These are phyloP conservation scores for Corchorus olitorius DNA, from an alignment of 345 rosid species.

Conservation along the genomic window DNA sequence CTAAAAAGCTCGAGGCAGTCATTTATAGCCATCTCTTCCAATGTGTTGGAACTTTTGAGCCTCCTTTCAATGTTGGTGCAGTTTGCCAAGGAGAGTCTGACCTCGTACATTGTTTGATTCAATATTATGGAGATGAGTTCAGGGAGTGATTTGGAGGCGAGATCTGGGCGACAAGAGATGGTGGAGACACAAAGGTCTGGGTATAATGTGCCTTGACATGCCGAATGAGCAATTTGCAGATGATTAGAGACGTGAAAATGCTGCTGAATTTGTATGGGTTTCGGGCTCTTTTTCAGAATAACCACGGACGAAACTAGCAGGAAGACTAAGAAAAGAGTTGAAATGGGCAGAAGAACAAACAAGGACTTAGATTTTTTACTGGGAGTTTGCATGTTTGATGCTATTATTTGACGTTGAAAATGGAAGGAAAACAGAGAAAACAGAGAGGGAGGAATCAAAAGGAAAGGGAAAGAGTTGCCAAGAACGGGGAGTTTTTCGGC, in stretches of 20 bases:
- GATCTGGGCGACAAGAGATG: conserved; percentile 49
- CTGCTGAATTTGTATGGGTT: conserved; percentile 26
- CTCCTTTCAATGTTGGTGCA: conserved; percentile 44
- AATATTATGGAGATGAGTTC: conserved; percentile 52
- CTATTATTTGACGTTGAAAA: conserved; percentile 1
- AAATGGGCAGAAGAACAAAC: conserved; percentile 26
- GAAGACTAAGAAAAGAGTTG: conserved; percentile 24
- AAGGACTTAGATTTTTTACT: conserved; percentile 20
- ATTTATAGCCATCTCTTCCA: conserved; percentile 48
- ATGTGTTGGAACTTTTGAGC: conserved; percentile 28
- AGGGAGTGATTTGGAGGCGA: conserved; percentile 42
- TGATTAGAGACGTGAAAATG: conserved; percentile 33
- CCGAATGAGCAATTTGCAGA: conserved; percentile 35
- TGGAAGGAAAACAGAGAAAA: neutral
- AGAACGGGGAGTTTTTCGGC: neutral
- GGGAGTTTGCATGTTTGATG: conserved; percentile 22
- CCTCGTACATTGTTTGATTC: conserved; percentile 53
- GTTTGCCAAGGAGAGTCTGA: conserved; percentile 44
- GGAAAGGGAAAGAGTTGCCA: neutral
- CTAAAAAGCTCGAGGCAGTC: conserved; percentile 74
- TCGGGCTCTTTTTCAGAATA: conserved; percentile 6
- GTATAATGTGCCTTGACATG: conserved; percentile 57
- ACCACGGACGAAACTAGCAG: conserved; percentile 8
- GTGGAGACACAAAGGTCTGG: conserved; percentile 69
- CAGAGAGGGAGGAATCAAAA: neutral